Evolutionary conservation across 768 basidiomycete genomes (phyloP).

Genomic region (Phlegmacium glaucopus): DNA sequence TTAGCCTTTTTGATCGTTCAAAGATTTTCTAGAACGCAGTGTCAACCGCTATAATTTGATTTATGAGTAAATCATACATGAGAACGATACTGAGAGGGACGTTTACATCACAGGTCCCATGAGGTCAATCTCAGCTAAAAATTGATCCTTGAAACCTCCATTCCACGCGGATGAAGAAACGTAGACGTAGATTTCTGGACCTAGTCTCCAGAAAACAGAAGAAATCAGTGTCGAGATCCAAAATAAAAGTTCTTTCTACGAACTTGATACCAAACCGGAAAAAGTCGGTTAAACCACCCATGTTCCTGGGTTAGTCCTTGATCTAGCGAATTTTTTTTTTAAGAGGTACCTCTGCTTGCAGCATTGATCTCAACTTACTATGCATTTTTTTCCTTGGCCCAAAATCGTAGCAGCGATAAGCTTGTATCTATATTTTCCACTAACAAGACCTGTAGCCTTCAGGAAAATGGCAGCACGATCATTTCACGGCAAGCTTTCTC

Average conservation of each 20-base stretch:
- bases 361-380: conserved; percentile 99
- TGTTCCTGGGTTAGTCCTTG: neutral
- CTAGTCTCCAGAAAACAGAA: conserved; percentile 37
- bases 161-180: conserved; percentile 85
- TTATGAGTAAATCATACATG: conserved; percentile 4
- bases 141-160: conserved; percentile 76
- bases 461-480: conserved; percentile 98
- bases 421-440: conserved; percentile 94
- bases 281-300: conserved; percentile 78
- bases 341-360: conserved; percentile 79
- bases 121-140: conserved; percentile 78
- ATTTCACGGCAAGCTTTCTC: conserved; percentile 95
- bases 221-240: too few species aligned
- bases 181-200: conserved; percentile 97
- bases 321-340: too few species aligned
- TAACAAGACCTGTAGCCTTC: conserved; percentile 93
- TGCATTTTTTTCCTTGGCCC: conserved; percentile 97
- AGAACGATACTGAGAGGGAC: too few species aligned
- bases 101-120: conserved; percentile 94
- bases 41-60: conserved; percentile 52
- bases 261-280: conserved; percentile 96
- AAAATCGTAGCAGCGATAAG: conserved; percentile 96
- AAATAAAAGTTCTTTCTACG: conserved; percentile 94
- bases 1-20: conserved; percentile 82
- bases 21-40: conserved; percentile 90